Evolutionary conservation across 2,329 filamentous ascomycete species (phyloP), one percentile per base, ranked within the genome.

Genomic region (Aureobasidium uvarum): DNA sequence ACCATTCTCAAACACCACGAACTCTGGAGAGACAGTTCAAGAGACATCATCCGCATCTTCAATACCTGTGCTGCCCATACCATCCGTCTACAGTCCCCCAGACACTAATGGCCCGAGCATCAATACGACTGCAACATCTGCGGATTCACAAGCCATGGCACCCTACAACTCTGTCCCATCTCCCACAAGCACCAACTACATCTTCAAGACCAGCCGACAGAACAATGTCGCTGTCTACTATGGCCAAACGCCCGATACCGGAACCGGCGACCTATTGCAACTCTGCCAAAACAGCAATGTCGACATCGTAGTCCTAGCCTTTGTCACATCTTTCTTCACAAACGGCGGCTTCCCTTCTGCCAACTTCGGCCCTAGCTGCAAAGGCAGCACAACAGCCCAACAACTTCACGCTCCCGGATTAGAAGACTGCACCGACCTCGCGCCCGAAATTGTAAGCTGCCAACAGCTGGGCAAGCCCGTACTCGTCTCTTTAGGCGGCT

Each of bases 391-490:
- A 45, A 28, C 68, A 0, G 66, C 67, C 0, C 78, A 79, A 72
- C 41, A 69, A 1, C 48, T 69, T 10, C 67, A 73, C 63, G 78
- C 77, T 2, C 75, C 77, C 0, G 76, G 77, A 1, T 70, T 81
- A 0, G 70, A 76, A 6, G 72, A 73, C 67, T 80, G 77, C 71
- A 74, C 76, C 0, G 68, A 70, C 0, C 71, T 80, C 3, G 77
- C 77, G 56, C 52, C 51, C 1, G 71, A 73, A 66, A 72, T 77
- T 7, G 66, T 68, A 28, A 50, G 63, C 1, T 81, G 79, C 69
- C 79, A 81, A 68, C 51, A 64, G 0, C 51, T 71, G 13, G 77
- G 78, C 23, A 79, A 78, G 64, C 76, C 75, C 25, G 74, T 81
- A 0, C 64, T 81, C 1, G 69, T 81, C 23, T 77, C 74, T 66